Percentiles rank a stretch among this genome's conserved stretches.
Conservation (phyloP, 2,329 filamentous ascomycete species). For the Venturia asperata region DNA sequence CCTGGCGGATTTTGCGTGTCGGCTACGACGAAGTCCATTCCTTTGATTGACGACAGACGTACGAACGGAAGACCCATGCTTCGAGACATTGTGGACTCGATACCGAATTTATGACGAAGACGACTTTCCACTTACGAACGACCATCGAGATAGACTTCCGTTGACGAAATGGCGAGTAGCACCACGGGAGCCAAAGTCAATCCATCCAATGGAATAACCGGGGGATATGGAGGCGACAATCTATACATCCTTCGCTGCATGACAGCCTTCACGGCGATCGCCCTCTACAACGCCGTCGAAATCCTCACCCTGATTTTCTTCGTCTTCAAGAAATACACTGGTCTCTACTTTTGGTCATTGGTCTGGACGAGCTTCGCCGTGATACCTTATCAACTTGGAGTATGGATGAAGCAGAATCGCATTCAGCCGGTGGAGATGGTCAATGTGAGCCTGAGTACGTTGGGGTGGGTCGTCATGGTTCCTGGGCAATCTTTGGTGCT, state of each 20-base stretch:
- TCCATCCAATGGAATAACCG: constrained; percentile 13
- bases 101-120: constrained; percentile 5
- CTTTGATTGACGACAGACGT: neutral
- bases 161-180: neutral
- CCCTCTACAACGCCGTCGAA: constrained; percentile 39
- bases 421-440: constrained; percentile 34
- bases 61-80: neutral
- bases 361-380: constrained; percentile 39
- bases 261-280: constrained; percentile 22
- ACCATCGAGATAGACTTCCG: constrained; percentile 6
- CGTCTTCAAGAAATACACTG: constrained; percentile 42
- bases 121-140: constrained; percentile 1
- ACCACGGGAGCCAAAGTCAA: neutral
- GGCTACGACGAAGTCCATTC: neutral
- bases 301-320: constrained; percentile 41
- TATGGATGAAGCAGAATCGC: constrained; percentile 39
- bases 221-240: constrained; percentile 13
- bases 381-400: constrained; percentile 42
- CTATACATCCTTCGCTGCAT: constrained; percentile 4
- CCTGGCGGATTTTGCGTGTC: neutral
- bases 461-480: constrained; percentile 55
- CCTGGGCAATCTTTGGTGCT: constrained; percentile 56
- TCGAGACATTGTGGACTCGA: neutral
- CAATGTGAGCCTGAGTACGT: constrained; percentile 38
- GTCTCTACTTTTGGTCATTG: constrained; percentile 46